Percentiles rank a stretch among this genome's conserved stretches.
Evolutionary conservation across 106 monocot species (phyloP).

Genomic region (Dendrobium huoshanense): DNA sequence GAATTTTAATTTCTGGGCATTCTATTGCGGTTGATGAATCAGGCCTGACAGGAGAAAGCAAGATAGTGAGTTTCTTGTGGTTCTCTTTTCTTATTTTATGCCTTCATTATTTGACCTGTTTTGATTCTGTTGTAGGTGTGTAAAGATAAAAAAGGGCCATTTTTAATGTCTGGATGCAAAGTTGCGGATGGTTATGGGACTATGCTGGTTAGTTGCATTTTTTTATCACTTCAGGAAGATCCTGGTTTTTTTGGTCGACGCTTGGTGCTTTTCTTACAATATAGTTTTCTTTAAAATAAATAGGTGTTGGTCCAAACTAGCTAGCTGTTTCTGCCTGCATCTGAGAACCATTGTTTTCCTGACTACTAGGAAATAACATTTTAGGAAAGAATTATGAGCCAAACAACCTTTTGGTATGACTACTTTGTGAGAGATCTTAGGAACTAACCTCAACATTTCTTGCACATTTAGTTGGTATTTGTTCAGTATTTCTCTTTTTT

Average conservation of each 20-base stretch:
- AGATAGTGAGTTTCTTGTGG: slow-evolving; percentile 42
- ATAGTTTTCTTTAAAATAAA: neutral
- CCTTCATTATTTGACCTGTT: neutral
- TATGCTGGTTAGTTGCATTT: slow-evolving; percentile 55
- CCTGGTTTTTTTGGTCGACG: neutral
- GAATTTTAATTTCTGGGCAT: slow-evolving; percentile 65
- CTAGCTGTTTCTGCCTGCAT: neutral
- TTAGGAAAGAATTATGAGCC: neutral
- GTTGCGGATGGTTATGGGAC: slow-evolving; percentile 85
- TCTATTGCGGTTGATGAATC: slow-evolving; percentile 88
- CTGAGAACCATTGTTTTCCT: neutral
- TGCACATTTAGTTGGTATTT: too few relatives aligned
- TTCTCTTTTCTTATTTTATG: neutral
- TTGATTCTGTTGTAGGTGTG: slow-evolving; percentile 29
- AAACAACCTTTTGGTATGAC: too few relatives aligned
- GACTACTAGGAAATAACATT: neutral
- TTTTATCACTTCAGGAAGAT: neutral
- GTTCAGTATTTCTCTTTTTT: too few relatives aligned
- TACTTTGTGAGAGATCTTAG: too few relatives aligned
- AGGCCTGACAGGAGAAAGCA: slow-evolving; percentile 95
- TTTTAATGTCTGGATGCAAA: slow-evolving; percentile 91
- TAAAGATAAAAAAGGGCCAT: slow-evolving; percentile 69
- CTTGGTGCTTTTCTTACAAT: neutral
- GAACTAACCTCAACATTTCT: too few relatives aligned
- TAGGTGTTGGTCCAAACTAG: neutral